Conservation (phyloP, 176 grass and related monocot genomes). For the Lolium perenne region DNA sequence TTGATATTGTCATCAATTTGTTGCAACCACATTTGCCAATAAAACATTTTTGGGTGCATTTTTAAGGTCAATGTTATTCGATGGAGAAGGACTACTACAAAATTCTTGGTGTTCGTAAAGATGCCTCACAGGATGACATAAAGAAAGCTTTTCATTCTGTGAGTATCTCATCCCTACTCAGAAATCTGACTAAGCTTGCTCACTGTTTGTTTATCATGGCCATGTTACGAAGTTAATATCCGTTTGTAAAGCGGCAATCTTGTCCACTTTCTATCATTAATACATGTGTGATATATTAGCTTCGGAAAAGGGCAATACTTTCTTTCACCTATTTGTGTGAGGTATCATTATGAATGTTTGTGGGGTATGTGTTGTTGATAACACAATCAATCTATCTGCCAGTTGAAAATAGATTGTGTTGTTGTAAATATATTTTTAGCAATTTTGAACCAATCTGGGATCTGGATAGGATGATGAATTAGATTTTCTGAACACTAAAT, state of each 20-base stretch:
- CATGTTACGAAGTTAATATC: constrained; percentile 22
- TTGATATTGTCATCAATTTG: neutral
- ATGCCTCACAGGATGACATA: constrained; percentile 83
- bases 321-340: constrained; percentile 22
- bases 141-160: constrained; percentile 95
- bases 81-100: constrained; percentile 79
- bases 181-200: constrained; percentile 20
- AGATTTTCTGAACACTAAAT: constrained; percentile 29
- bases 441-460: constrained; percentile 7
- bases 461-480: constrained; percentile 34
- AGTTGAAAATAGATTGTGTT: constrained; percentile 27
- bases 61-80: constrained; percentile 56
- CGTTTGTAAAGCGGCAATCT: neutral
- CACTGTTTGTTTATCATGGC: constrained; percentile 25
- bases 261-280: constrained; percentile 30
- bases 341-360: constrained; percentile 21
- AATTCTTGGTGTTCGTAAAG: constrained; percentile 78
- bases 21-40: constrained; percentile 27
- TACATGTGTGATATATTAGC: neutral
- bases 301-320: neutral
- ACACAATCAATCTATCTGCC: constrained; percentile 1
- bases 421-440: constrained; percentile 1
- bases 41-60: constrained; percentile 33
- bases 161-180: constrained; percentile 53
- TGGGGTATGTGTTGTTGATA: neutral